phyloP scores from a whole-genome alignment of 148 eudicot species.

The Arbutus unedo region DNA sequence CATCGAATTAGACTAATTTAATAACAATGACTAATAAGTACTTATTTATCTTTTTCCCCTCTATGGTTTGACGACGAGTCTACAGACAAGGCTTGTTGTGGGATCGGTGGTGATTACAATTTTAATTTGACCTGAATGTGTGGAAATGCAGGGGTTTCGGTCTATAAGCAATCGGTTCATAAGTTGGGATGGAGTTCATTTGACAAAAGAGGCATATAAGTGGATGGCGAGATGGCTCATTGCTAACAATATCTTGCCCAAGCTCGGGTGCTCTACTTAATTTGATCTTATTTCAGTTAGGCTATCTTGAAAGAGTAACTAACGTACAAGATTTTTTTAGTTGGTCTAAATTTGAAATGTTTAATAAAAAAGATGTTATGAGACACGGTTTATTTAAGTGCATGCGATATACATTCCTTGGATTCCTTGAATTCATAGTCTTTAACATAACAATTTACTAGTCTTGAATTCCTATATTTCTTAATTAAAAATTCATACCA shows the following conservation, averaged over 20 bases:
- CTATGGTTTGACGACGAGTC: constrained; percentile 10
- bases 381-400: no score
- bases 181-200: constrained; percentile 22
- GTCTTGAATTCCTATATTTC: no score
- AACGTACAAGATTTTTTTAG: no score
- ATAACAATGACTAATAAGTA: not conserved
- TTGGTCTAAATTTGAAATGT: no score
- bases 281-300: not conserved
- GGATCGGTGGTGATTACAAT: constrained; percentile 11
- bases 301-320: no score
- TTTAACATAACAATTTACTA: no score
- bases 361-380: no score
- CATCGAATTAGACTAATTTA: not conserved
- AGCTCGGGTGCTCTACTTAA: not conserved
- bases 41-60: not conserved
- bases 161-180: not conserved
- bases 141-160: not conserved
- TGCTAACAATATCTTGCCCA: not conserved
- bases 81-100: constrained; percentile 15
- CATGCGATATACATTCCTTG: no score
- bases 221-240: constrained; percentile 5
- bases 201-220: constrained; percentile 7
- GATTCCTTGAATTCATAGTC: no score
- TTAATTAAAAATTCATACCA: no score
- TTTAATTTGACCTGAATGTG: not conserved